Evolutionary conservation across 1,139 yeast species (phyloP), one percentile per base, ranked within the genome.

Genomic region (Blastobotrys persicus): DNA sequence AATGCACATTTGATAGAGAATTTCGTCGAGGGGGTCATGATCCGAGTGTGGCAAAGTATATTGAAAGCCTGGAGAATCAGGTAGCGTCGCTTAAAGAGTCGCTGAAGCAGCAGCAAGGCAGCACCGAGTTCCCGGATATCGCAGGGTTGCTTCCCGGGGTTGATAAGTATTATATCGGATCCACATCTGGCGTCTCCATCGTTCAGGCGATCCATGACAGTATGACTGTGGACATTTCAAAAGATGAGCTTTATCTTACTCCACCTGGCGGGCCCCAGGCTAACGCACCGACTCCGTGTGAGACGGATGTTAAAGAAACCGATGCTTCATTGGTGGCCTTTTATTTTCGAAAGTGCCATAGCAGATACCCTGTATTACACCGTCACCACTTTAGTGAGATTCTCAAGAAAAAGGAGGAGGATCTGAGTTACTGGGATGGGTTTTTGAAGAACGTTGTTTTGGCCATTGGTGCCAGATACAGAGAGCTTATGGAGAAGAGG

Each of bases 401-500:
- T 7, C 19, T 38, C 12, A 33, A 9, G 18, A 14, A 37, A 41
- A 33, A 31, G 20, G 46, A 47, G 9, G 33, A 20, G n/a, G 45
- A 44, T 2, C 31, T 45, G 16, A 28, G 20, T n/a, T 28, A 47
- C 19, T 51, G 54, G 54, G 52, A 49, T 7, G 13, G 26, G n/a
- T 49, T 48, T 26, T 42, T 51, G 14, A 31, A 46, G 12, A 44
- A 51, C 28, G 47, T 55, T 35, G 50, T 54, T 13, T 42, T 53
- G 26, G 58, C 57, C 17, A 52, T 52, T 16, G 56, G 55, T n/a
- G 53, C 57, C 3, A 47, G 55, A 19, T 49, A 51, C 40, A 45
- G 42, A 47, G 56, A 50, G 33, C 41, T 52, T 16, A 40, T 32
- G 38, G 46, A 34, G 11, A 40, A 31, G 12, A 37, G 34, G 13